These are phyloP conservation scores for Suillus placidus DNA, from an alignment of 768 basidiomycete genomes.

Conservation along the genomic window DNA sequence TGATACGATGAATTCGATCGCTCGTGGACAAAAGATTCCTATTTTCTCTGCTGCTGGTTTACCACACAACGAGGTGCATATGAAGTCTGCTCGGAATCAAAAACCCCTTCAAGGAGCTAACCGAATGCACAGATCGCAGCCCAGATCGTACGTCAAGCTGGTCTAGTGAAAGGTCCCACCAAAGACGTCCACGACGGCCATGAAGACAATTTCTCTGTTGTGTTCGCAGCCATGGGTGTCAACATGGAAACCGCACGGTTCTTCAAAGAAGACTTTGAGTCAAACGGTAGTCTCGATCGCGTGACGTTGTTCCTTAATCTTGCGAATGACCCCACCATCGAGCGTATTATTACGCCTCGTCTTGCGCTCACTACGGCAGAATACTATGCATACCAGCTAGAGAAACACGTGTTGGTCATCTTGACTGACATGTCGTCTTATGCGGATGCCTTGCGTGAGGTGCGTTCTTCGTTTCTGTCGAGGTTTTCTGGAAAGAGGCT, in stretches of 20 bases:
- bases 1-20: slow-evolving; percentile 98
- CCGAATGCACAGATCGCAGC: slow-evolving; percentile 80
- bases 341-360: slow-evolving; percentile 99
- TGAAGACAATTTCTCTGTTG: slow-evolving; percentile 99
- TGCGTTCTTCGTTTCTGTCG: slow-evolving; percentile 38
- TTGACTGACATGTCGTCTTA: slow-evolving; percentile 99
- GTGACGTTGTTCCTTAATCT: slow-evolving; percentile 98
- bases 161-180: slow-evolving; percentile 93
- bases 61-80: slow-evolving; percentile 91
- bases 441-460: slow-evolving; percentile 94
- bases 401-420: slow-evolving; percentile 99
- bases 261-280: slow-evolving; percentile 99
- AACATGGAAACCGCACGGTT: slow-evolving; percentile 99
- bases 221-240: slow-evolving; percentile 99
- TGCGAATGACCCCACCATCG: slow-evolving; percentile 99
- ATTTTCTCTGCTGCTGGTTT: slow-evolving; percentile 99
- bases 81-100: background rate
- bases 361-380: slow-evolving; percentile 97
- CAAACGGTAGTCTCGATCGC: slow-evolving; percentile 95
- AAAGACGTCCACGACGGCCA: slow-evolving; percentile 99
- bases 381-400: slow-evolving; percentile 98
- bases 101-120: background rate
- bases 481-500: slow-evolving; percentile 5
- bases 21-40: slow-evolving; percentile 99
- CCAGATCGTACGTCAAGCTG: slow-evolving; percentile 99